phyloP scores from a whole-genome alignment of 139 green algal genomes.

The Pycnococcus provasolii region DNA sequence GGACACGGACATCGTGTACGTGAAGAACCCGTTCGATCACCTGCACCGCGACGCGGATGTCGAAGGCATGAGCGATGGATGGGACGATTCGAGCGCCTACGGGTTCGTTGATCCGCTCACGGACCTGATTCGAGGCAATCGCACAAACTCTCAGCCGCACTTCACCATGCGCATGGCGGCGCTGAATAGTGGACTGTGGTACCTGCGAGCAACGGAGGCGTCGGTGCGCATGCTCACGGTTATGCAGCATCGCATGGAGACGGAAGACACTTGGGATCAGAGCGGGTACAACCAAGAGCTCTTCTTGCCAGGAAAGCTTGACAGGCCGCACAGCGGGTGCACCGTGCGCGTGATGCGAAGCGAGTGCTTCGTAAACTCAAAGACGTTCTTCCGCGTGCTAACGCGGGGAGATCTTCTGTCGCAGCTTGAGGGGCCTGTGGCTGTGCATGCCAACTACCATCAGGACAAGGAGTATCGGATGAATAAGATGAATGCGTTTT shows the following conservation, averaged over 20 bases:
- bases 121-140: background rate
- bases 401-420: too few relatives aligned
- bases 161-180: conserved; percentile 19
- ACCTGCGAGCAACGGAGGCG: conserved; percentile 22
- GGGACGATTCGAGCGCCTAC: conserved; percentile 20
- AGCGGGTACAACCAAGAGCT: conserved; percentile 27
- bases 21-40: conserved; percentile 26
- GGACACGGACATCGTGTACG: conserved; percentile 29
- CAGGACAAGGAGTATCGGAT: conserved; percentile 28
- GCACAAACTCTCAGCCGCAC: too few relatives aligned
- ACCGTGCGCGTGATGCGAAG: conserved; percentile 20
- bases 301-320: conserved; percentile 15
- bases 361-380: conserved; percentile 28
- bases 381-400: conserved; percentile 21
- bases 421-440: conserved; percentile 6
- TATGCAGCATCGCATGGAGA: conserved; percentile 28
- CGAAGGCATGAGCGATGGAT: conserved; percentile 32
- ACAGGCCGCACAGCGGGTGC: conserved; percentile 4
- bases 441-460: conserved; percentile 33
- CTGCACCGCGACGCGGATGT: conserved; percentile 32
- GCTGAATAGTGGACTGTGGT: conserved; percentile 33
- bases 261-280: conserved; percentile 31
- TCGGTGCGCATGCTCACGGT: conserved; percentile 17
- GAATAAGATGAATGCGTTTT: conserved; percentile 11
- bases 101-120: conserved; percentile 21